A percentile compares a stretch with the other conserved stretches of the same genome.
Conservation (phyloP, 306 rosid species). For the Pyrus bretschneideri region DNA sequence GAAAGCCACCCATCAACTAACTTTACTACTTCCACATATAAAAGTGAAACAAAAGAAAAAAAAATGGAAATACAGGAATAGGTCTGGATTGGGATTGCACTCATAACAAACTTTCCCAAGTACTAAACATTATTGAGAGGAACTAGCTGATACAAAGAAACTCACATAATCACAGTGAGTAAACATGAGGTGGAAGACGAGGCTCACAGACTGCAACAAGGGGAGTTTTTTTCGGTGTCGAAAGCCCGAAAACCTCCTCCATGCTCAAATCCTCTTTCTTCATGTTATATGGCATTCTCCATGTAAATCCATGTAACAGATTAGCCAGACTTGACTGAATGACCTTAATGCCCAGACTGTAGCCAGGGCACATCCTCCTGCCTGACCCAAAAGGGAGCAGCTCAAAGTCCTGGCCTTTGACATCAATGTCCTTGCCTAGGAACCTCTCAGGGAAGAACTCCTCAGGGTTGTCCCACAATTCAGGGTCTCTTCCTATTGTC, state of each 20-base stretch:
- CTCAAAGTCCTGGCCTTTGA: constrained; percentile 65
- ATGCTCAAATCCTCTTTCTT: constrained; percentile 51
- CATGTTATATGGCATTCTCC: constrained; percentile 42
- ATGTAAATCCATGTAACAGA: constrained; percentile 69
- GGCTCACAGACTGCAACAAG: constrained; percentile 39
- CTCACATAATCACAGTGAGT: constrained; percentile 12
- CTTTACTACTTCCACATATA: too few species aligned
- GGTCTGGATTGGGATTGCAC: not conserved
- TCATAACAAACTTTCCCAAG: not conserved
- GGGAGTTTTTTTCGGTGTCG: constrained; percentile 56
- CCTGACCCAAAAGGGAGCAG: constrained; percentile 86
- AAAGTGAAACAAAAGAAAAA: too few species aligned
- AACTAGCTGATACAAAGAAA: not conserved
- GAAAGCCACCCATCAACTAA: too few species aligned
- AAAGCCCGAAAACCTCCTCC: constrained; percentile 67
- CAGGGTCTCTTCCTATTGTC: constrained; percentile 64
- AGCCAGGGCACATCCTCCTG: constrained; percentile 86
- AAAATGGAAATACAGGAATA: not conserved
- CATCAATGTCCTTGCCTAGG: constrained; percentile 42
- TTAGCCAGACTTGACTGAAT: constrained; percentile 74
- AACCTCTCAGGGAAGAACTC: constrained; percentile 72
- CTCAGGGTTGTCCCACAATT: constrained; percentile 56
- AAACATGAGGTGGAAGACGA: constrained; percentile 53
- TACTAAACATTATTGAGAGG: not conserved
- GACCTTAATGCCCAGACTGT: constrained; percentile 66